Evolutionary conservation across 2,329 filamentous ascomycete species (phyloP), one percentile per base, ranked within the genome.

Genomic region (Verticillium nubilum): DNA sequence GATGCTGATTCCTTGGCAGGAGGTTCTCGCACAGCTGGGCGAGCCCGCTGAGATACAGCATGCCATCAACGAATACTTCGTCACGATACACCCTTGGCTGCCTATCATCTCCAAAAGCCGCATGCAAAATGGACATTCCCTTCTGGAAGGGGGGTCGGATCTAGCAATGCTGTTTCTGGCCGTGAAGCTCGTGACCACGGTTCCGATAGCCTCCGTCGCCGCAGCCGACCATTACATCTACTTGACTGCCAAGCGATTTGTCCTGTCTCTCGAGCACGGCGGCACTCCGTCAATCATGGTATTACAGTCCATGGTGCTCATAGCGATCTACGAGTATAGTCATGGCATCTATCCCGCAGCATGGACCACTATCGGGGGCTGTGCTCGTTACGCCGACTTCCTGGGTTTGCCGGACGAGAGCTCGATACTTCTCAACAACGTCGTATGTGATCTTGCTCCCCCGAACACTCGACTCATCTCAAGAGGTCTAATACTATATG

Each of bases 341-440:
- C 79, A 82, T 61, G 74, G 71, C 3, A 77, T 82, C 54, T 81
- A 81, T 62, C 80, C 80, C 3, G 75, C 78, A 12, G 78, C 78
- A 15, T 82, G 77, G 71, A 76, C 81, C 67, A 76, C 76, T 1
- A 70, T 79, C 5, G 79, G 75, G 2, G 69, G 71, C 65, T 79
- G 76, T 65, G 71, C 75, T 23, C 68, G 78, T 58, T 78, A 81
- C 63, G 73, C 74, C 9, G 75, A 78, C 50, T 70, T 80, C 12
- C 68, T 81, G n/a, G 78, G 76, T 2, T 65, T 82, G 23, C 75
- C 69, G 5, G 67, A 69, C 9, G 69, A 71, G n/a, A 70, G 72
- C 25, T 71, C 69, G 29, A 62, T 70, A 54, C 67, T 79, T 52
- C 65, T 81, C 4, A 73, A 72, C 7, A 67, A 68, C 26, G 65